Evolutionary conservation across 1,139 yeast genomes (phyloP).

Genomic region (Yamadazyma friedrichii): DNA sequence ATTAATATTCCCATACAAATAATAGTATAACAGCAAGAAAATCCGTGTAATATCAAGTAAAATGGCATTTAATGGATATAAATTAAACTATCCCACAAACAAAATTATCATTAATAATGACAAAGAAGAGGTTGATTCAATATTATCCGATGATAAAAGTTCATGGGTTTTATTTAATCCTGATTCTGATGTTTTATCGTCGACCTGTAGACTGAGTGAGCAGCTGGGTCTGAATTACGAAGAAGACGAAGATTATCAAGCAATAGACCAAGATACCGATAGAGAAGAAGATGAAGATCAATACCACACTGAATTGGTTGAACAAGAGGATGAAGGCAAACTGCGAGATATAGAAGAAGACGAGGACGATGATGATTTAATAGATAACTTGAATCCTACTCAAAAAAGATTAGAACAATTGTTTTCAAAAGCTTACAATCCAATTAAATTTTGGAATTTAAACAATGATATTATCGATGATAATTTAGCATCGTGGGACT

Average conservation of each 20-base stretch:
- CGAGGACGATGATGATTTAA: conserved; percentile 19
- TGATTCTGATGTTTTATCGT: conserved; percentile 40
- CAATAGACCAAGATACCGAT: background rate
- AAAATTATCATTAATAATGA: conserved; percentile 12
- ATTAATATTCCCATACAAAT: too few relatives aligned
- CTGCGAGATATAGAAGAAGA: too few relatives aligned
- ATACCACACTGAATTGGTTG: background rate
- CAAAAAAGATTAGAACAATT: conserved; percentile 16
- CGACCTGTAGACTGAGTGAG: conserved; percentile 19
- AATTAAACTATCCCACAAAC: conserved; percentile 16
- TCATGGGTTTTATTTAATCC: conserved; percentile 48
- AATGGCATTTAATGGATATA: conserved; percentile 20
- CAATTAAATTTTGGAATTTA: conserved; percentile 18
- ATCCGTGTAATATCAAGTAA: background rate
- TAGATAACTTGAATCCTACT: conserved; percentile 18
- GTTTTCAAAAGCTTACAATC: conserved; percentile 12
- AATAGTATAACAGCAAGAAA: too few relatives aligned
- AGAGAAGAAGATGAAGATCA: conserved; percentile 5
- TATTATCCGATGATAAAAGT: conserved; percentile 27
- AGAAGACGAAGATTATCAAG: conserved; percentile 1
- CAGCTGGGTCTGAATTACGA: background rate
- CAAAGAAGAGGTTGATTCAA: conserved; percentile 13
- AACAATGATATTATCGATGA: conserved; percentile 29
- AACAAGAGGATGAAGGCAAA: conserved; percentile 5
- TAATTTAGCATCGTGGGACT: conserved; percentile 46